Evolutionary conservation across 225 moss, liverwort and hornwort species (phyloP), one percentile per base, ranked within the genome.

Genomic region (Thuidium tamariscinum): DNA sequence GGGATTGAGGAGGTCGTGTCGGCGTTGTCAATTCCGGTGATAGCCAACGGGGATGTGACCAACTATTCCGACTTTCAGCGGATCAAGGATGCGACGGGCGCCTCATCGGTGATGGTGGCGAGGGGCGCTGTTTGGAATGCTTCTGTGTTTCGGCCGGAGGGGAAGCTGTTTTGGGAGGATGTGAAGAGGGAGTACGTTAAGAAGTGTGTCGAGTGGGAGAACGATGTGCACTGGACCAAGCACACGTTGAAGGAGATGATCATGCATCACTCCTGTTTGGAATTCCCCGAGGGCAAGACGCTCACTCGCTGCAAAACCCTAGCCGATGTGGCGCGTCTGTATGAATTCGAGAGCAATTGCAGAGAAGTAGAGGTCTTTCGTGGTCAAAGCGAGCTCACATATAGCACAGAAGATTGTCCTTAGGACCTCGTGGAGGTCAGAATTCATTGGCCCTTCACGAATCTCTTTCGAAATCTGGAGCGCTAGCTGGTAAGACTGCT

Each of bases 201-300:
- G 86, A 93, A 93, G 89, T 92, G 95, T 82, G 83, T 95, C 41
- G 88, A 90, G 76, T 98, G 97, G 97, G 96, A 98, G 85, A 95
- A 98, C 79, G 94, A 94, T 80, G 81, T 96, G 41, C 95, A 98
- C 82, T 87, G 96, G 89, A 94, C 96, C 7, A 98, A 98, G 51
- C 90, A 96, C 88, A 95, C 95, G 18, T 65, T 95, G 85, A 94
- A 93, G 91, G 97, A 96, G 89, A 96, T 98, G 97, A 95, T 98
- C 84, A 93, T 95, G 95, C 93, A 93, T 74, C 85, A 93, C 52
- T 95, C 96, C 15, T 91, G 90, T 63, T 90, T 98, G 87, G 97
- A 98, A 84, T 90, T 92, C 68, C 62, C 91, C 16, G 96, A 98
- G 84, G 97, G 95, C 49, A 98, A 95, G 91, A 54, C 88, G 74